Base-by-base conservation (phyloP, 2,329 filamentous ascomycete genomes). In the Aspergillus quadricinctus region DNA sequence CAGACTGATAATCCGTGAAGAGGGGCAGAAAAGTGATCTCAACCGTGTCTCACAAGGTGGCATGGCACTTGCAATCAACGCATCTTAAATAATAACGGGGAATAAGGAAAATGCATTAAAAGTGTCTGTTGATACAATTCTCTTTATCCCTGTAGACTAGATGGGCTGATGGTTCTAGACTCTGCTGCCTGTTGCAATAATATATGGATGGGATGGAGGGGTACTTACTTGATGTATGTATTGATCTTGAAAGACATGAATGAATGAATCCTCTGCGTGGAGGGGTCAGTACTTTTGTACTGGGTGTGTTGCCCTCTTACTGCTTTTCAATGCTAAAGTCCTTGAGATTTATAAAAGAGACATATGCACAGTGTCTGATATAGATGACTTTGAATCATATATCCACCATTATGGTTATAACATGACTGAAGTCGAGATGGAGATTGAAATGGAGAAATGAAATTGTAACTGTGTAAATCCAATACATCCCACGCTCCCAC, bases 401-500 rank as follows among this genome's bases (percentile, higher is more conserved):
- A n/a, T 37, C 14, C 14, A 37, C 17, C 1, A 6, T 37, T 17
- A 17, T 37, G 17, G 31, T 37, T 37, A 37, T 37, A 37, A 17
- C 31, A 37, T 7, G 31, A 37, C 6, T n/a, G 31, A 17, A 14
- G 31, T 17, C 14, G 31, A 37, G 14, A 37, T 3, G 5, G 31
- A 37, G 14, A 37, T 17, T 37, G 14, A 17, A n/a, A 7, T 17
- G 31, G 7, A 37, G 31, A 7, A 6, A 14, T 17, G 14, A 6
- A 17, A 37, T 14, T 17, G 14, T 7, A 7, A 37, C 31, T 7
- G 14, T 41, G 53, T 50, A 55, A 51, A 35, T 55, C 56, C 60
- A 58, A 54, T 55, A 27, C 52, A 53, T 40, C 43, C 10, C 9
- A 29, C 46, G 37, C 28, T 49, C 54, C 54, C 45, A 50, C 50